Percentiles rank a stretch among this genome's conserved stretches.
Evolutionary conservation across 495 filamentous ascomycete species (phyloP).

Genomic region (Neurospora sp.): DNA sequence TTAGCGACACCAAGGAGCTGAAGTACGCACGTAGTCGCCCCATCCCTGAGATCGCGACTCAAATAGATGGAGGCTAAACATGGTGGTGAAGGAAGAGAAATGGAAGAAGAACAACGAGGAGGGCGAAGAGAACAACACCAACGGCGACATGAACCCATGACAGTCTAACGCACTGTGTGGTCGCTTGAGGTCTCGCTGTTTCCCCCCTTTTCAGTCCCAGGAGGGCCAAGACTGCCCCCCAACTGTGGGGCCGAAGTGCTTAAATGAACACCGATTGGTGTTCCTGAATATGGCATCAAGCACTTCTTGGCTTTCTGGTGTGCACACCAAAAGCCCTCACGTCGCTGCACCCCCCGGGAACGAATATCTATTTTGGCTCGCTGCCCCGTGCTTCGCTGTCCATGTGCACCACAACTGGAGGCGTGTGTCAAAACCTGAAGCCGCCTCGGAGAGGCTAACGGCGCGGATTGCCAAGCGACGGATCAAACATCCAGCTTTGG

Average conservation of each 20-base stretch:
- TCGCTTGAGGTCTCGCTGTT: not conserved
- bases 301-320: not conserved
- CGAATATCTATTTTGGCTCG: not conserved
- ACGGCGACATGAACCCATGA: not conserved
- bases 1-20: not conserved
- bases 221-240: not conserved
- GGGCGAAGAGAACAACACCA: not conserved
- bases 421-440: not conserved
- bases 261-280: not conserved
- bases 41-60: not conserved
- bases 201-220: not conserved
- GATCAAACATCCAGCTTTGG: not conserved
- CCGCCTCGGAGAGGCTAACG: not conserved
- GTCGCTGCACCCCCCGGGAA: not conserved
- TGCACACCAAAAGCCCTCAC: not conserved
- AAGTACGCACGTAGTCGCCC: not conserved
- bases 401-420: not conserved
- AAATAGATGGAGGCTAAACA: not conserved
- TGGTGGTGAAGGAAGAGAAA: not conserved
- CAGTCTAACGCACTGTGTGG: not conserved
- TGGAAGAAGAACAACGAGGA: not conserved
- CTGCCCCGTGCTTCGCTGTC: not conserved
- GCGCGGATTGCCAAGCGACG: not conserved
- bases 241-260: not conserved
- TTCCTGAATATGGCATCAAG: not conserved